Percentiles rank a stretch among this genome's conserved stretches.
Conservation (phyloP, 352 stramenopile genomes). For the Globisporangium splendens region DNA sequence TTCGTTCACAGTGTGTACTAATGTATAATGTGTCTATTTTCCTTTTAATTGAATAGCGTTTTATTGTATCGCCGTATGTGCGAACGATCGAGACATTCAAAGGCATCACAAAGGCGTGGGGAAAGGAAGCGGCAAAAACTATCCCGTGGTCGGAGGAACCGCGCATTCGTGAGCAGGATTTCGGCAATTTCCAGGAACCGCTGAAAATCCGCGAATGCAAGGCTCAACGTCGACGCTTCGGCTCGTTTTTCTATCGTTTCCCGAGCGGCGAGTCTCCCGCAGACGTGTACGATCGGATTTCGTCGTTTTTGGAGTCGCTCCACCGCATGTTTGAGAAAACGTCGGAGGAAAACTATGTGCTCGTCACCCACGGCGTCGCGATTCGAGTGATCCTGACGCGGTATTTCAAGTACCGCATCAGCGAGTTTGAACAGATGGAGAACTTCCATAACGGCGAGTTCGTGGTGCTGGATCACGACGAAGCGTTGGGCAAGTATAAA, state of each 20-base stretch:
- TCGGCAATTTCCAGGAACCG: conserved; percentile 88
- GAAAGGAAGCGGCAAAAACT: conserved; percentile 31
- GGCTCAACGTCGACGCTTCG: conserved; percentile 66
- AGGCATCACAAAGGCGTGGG: conserved; percentile 71
- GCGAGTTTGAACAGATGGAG: conserved; percentile 79
- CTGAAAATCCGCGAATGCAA: conserved; percentile 82
- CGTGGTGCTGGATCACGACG: conserved; percentile 75
- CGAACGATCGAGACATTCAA: conserved; percentile 88
- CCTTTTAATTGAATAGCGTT: conserved; percentile 39
- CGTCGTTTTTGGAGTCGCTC: conserved; percentile 85
- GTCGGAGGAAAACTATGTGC: conserved; percentile 75
- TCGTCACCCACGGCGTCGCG: conserved; percentile 85
- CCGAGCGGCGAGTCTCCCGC: conserved; percentile 83
- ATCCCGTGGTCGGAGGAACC: conserved; percentile 83
- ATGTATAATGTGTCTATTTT: neutral
- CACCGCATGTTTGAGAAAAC: conserved; percentile 84
- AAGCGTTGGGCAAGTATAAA: conserved; percentile 50
- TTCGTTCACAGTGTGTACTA: neutral
- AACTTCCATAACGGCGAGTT: conserved; percentile 87
- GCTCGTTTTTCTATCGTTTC: conserved; percentile 88
- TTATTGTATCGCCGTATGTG: conserved; percentile 83
- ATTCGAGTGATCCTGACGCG: conserved; percentile 87
- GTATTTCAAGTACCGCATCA: conserved; percentile 87
- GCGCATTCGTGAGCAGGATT: conserved; percentile 87
- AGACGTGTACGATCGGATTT: conserved; percentile 88